These are phyloP conservation scores for Cyathus striatus DNA, from an alignment of 768 basidiomycete species.

Conservation along the genomic window DNA sequence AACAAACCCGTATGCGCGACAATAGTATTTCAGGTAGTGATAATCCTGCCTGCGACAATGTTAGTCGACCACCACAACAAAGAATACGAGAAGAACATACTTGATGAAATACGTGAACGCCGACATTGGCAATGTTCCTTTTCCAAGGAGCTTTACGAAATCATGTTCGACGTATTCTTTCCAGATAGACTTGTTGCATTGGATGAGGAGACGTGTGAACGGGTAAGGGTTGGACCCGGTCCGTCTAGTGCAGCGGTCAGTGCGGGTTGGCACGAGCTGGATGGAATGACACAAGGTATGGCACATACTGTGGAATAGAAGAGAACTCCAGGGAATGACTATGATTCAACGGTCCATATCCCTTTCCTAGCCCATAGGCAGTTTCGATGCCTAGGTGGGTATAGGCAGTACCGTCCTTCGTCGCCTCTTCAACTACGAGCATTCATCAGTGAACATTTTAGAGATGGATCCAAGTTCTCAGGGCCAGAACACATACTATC, in stretches of 20 bases:
- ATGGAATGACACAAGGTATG: background rate
- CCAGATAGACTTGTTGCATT: constrained; percentile 53
- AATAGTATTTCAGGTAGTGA: constrained; percentile 77
- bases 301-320: constrained; percentile 42
- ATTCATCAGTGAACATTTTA: background rate
- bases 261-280: background rate
- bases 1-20: constrained; percentile 69
- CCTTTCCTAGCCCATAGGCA: constrained; percentile 62
- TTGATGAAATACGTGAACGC: constrained; percentile 83
- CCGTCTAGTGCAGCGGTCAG: constrained; percentile 32
- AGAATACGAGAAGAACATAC: constrained; percentile 32
- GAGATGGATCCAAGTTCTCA: too few species aligned
- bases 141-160: constrained; percentile 73
- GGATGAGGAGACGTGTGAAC: constrained; percentile 60
- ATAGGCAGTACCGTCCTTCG: constrained; percentile 57
- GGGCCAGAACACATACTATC: constrained; percentile 30
- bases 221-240: constrained; percentile 62
- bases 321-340: constrained; percentile 51
- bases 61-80: background rate
- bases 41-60: constrained; percentile 64
- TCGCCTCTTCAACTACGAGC: constrained; percentile 37
- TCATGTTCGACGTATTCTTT: constrained; percentile 76
- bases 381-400: constrained; percentile 71
- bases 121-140: constrained; percentile 60
- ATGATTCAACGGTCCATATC: constrained; percentile 87